These are phyloP conservation scores for Colletotrichum kahawae DNA, from an alignment of 2,329 filamentous ascomycete genomes.

Conservation along the genomic window DNA sequence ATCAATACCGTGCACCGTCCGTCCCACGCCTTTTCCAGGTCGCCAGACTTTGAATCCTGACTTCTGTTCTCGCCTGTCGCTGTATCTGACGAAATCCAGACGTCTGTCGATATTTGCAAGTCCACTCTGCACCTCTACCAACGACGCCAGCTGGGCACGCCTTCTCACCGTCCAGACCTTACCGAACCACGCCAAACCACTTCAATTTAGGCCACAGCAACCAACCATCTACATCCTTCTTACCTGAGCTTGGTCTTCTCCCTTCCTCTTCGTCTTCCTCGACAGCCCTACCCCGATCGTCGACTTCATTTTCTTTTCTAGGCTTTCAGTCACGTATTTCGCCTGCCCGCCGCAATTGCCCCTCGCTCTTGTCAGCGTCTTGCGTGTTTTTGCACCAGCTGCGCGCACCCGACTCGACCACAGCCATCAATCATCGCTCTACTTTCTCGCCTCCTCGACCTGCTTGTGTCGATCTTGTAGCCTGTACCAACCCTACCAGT, in stretches of 20 bases:
- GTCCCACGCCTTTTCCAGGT: background rate
- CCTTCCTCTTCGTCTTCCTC: background rate
- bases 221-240: background rate
- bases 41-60: background rate
- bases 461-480: background rate
- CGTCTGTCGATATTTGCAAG: background rate
- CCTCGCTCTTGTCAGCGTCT: background rate
- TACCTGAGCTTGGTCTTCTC: background rate
- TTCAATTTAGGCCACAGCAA: background rate
- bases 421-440: background rate
- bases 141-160: background rate
- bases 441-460: background rate
- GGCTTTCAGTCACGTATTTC: background rate
- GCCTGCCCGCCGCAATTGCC: background rate
- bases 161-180: background rate
- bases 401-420: background rate
- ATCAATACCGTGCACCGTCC: background rate
- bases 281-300: background rate
- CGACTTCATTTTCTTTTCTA: background rate
- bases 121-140: background rate
- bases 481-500: background rate
- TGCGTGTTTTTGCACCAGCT: conserved; percentile 9
- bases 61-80: background rate
- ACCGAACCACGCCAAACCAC: background rate
- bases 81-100: background rate